Evolutionary conservation across 2,329 filamentous ascomycete species (phyloP).

Genomic region (Penicillium decumbens): DNA sequence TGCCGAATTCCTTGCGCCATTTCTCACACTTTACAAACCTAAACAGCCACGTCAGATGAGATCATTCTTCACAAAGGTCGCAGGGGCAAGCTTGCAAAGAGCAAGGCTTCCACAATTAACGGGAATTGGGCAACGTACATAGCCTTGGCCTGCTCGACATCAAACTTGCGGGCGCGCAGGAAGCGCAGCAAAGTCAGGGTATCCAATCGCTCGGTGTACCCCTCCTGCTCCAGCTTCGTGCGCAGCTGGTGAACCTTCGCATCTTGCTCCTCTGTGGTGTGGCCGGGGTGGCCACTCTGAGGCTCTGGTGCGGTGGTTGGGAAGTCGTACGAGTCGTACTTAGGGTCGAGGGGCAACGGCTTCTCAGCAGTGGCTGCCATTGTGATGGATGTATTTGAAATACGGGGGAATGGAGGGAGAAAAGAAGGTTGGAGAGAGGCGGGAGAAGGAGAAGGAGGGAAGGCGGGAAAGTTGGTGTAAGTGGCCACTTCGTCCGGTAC

Average conservation of each 20-base stretch:
- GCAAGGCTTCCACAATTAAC: not conserved
- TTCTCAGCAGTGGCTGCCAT: slow-evolving; percentile 32
- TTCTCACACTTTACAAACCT: slow-evolving; percentile 90
- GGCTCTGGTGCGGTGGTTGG: slow-evolving; percentile 69
- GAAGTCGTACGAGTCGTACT: slow-evolving; percentile 95
- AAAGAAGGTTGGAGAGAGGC: slow-evolving; percentile 19
- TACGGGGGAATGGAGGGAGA: slow-evolving; percentile 6
- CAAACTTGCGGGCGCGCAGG: slow-evolving; percentile 90
- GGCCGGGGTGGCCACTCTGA: slow-evolving; percentile 76
- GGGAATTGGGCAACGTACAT: slow-evolving; percentile 61
- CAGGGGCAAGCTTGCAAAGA: not conserved
- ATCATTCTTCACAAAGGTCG: not conserved
- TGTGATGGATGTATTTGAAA: slow-evolving; percentile 15
- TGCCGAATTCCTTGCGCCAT: slow-evolving; percentile 82
- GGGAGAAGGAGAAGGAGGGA: slow-evolving; percentile 14
- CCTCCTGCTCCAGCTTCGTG: slow-evolving; percentile 74
- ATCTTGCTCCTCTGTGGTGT: slow-evolving; percentile 81
- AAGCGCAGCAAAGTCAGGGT: slow-evolving; percentile 91
- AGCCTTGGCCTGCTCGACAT: slow-evolving; percentile 73
- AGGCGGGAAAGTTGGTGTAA: slow-evolving; percentile 15
- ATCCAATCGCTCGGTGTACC: slow-evolving; percentile 79
- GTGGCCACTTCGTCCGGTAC: slow-evolving; percentile 19
- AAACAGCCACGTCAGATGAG: slow-evolving; percentile 7
- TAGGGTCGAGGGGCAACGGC: slow-evolving; percentile 62
- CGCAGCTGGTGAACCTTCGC: slow-evolving; percentile 84